A percentile compares a stretch with the other conserved stretches of the same genome.
phyloP scores from a whole-genome alignment of 2,329 filamentous ascomycete species.

The Sclerotinia trifoliorum region DNA sequence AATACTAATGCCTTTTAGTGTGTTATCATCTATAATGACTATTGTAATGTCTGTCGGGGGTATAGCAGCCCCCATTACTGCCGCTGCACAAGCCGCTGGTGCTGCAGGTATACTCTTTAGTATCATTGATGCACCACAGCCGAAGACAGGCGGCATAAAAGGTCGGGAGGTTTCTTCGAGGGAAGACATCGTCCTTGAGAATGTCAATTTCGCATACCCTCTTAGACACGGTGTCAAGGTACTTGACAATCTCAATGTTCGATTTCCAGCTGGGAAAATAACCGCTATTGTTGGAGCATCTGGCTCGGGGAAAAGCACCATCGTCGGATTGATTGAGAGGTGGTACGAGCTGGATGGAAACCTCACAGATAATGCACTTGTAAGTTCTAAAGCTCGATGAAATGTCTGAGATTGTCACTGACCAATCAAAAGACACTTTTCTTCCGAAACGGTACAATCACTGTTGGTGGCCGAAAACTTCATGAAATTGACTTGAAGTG shows the following conservation, averaged over 20 bases:
- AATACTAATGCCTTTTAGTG: constrained; percentile 42
- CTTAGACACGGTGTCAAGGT: constrained; percentile 63
- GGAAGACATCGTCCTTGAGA: constrained; percentile 58
- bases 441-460: constrained; percentile 31
- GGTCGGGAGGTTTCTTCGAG: constrained; percentile 51
- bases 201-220: constrained; percentile 73
- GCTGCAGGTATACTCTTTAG: constrained; percentile 43
- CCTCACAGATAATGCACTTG: constrained; percentile 36
- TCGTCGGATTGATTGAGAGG: constrained; percentile 67
- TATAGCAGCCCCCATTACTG: constrained; percentile 58
- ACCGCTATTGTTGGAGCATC: constrained; percentile 74
- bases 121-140: constrained; percentile 42
- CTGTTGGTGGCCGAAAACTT: constrained; percentile 27
- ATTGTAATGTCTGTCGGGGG: constrained; percentile 54
- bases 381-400: constrained; percentile 16
- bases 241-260: constrained; percentile 57
- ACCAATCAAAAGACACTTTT: constrained; percentile 29
- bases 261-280: constrained; percentile 61
- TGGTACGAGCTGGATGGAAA: constrained; percentile 62
- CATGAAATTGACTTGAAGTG: constrained; percentile 30
- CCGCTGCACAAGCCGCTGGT: constrained; percentile 43
- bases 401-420: not conserved
- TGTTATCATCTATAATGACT: constrained; percentile 41
- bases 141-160: constrained; percentile 44
- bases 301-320: constrained; percentile 72